Evolutionary conservation across 371 early-diverging fungal genomes (phyloP).

Genomic region (Chytridium lagenaria): DNA sequence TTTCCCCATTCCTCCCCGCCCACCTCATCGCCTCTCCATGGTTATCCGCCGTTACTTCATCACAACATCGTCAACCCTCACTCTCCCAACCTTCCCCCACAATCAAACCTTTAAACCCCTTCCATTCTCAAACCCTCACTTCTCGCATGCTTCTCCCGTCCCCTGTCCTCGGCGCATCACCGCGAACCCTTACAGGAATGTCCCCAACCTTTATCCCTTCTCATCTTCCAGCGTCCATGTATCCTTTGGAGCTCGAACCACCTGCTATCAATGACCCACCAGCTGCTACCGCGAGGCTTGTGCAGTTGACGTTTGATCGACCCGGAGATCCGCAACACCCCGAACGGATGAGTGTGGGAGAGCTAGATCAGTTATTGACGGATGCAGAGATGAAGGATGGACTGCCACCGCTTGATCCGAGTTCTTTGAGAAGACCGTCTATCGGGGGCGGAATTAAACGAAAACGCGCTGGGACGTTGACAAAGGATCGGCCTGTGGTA

Average conservation of each 20-base stretch:
- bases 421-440: not conserved
- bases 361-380: conserved; percentile 25
- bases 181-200: not conserved
- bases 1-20: not conserved
- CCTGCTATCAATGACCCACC: not conserved
- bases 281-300: not conserved
- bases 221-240: not conserved
- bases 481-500: not conserved
- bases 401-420: too few species aligned
- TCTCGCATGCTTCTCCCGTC: conserved; percentile 5
- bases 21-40: not conserved
- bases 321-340: conserved; percentile 16
- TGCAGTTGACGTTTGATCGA: not conserved
- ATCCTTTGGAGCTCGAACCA: conserved; percentile 4
- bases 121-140: not conserved
- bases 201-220: not conserved
- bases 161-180: not conserved
- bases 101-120: not conserved
- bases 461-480: not conserved
- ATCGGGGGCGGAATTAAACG: not conserved
- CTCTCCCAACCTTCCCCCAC: not conserved
- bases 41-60: not conserved
- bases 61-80: not conserved
- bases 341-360: conserved; percentile 26
- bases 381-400: conserved; percentile 22